phyloP scores from a whole-genome alignment of 768 basidiomycete genomes.

The Scleroderma bovista region DNA sequence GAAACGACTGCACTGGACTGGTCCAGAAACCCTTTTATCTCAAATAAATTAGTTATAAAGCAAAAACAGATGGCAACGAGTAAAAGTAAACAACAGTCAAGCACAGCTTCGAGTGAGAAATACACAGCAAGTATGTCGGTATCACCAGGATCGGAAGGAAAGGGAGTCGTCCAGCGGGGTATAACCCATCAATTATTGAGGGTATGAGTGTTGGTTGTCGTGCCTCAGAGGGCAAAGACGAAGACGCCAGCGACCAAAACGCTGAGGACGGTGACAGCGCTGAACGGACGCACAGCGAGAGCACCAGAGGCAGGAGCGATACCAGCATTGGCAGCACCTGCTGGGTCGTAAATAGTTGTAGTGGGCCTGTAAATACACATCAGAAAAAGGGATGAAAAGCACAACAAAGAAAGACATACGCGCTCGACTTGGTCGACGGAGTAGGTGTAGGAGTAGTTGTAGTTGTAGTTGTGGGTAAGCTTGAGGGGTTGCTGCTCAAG shows the following conservation, averaged over 20 bases:
- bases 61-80: neutral
- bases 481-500: conserved; percentile 14
- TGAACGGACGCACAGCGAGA: conserved; percentile 19
- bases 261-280: conserved; percentile 16
- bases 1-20: neutral
- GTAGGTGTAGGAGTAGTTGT: conserved; percentile 12
- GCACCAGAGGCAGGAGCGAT: conserved; percentile 17
- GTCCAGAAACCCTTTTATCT: neutral
- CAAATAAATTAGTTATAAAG: neutral
- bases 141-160: conserved; percentile 21
- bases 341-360: conserved; percentile 9
- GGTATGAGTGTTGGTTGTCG: conserved; percentile 22
- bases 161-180: conserved; percentile 34
- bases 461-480: conserved; percentile 6
- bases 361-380: neutral
- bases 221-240: conserved; percentile 19
- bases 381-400: neutral
- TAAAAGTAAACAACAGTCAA: neutral
- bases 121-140: neutral
- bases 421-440: neutral
- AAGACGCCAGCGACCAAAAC: conserved; percentile 15
- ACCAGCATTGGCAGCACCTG: conserved; percentile 33
- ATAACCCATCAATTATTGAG: conserved; percentile 35
- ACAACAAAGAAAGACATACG: conserved; percentile 2
- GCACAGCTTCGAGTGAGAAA: conserved; percentile 9